phyloP scores from a whole-genome alignment of 2,329 filamentous ascomycete species.

The Colletotrichum sp. region DNA sequence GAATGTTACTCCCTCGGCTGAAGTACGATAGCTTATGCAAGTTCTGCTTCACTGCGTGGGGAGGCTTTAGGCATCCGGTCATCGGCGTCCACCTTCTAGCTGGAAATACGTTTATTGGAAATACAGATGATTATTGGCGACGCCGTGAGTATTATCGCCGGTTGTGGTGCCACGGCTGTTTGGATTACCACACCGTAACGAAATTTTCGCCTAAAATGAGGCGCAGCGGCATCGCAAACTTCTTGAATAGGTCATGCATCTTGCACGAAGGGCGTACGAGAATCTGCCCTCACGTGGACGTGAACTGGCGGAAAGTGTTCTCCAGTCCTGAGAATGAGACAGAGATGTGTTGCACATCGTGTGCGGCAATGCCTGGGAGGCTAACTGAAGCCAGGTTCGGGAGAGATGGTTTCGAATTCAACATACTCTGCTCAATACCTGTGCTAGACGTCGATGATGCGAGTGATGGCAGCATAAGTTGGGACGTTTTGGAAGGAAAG shows the following conservation, averaged over 20 bases:
- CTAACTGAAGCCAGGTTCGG: not conserved
- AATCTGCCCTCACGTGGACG: not conserved
- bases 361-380: not conserved
- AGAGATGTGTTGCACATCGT: not conserved
- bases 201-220: not conserved
- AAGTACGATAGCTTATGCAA: not conserved
- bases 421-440: not conserved
- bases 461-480: not conserved
- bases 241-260: not conserved
- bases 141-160: not conserved
- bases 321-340: not conserved
- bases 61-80: not conserved
- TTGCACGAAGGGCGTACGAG: not conserved
- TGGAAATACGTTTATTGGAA: not conserved
- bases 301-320: not conserved
- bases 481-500: not conserved
- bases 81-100: not conserved
- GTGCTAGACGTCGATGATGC: not conserved
- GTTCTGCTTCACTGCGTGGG: not conserved
- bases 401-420: not conserved
- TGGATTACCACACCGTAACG: not conserved
- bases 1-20: not conserved
- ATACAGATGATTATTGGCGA: fast-evolving
- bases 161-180: not conserved
- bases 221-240: not conserved